Percentiles rank a stretch among this genome's conserved stretches.
phyloP scores from a whole-genome alignment of 2,329 filamentous ascomycete species.

The Tolypocladium tundrense region DNA sequence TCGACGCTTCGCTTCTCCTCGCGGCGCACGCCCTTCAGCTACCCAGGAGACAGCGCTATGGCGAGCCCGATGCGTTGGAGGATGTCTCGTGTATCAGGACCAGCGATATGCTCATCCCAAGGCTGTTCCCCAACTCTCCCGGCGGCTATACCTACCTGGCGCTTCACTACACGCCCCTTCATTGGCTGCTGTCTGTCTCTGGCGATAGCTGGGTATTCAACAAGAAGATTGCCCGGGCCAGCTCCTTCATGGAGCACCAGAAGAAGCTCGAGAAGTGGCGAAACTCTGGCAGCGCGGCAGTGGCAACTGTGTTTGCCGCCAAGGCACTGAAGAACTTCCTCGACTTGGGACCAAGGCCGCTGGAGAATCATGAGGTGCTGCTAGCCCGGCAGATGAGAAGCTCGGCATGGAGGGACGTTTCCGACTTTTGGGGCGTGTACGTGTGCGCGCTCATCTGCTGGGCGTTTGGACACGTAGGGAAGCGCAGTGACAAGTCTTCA shows the following conservation, averaged over 20 bases:
- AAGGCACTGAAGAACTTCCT: slow-evolving; percentile 39
- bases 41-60: slow-evolving; percentile 18
- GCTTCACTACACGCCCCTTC: slow-evolving; percentile 47
- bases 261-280: slow-evolving; percentile 35
- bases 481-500: slow-evolving; percentile 10
- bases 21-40: slow-evolving; percentile 27
- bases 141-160: slow-evolving; percentile 45
- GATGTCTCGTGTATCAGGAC: slow-evolving; percentile 12
- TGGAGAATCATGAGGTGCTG: slow-evolving; percentile 2
- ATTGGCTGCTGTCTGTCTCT: slow-evolving; percentile 45
- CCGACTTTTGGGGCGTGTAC: slow-evolving; percentile 46
- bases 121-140: slow-evolving; percentile 33
- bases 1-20: slow-evolving; percentile 31
- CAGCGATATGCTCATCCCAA: slow-evolving; percentile 19
- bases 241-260: slow-evolving; percentile 36
- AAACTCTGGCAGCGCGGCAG: slow-evolving; percentile 31
- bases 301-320: slow-evolving; percentile 39
- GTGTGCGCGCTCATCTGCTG: slow-evolving; percentile 49
- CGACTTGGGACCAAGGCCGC: slow-evolving; percentile 9
- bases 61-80: slow-evolving; percentile 15
- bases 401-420: slow-evolving; percentile 25
- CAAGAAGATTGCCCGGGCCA: slow-evolving; percentile 35
- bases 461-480: slow-evolving; percentile 35
- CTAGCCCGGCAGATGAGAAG: slow-evolving; percentile 3
- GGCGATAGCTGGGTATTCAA: slow-evolving; percentile 50